Evolutionary conservation across 106 monocot species (phyloP).

Genomic region (Xerophyta viscosa): DNA sequence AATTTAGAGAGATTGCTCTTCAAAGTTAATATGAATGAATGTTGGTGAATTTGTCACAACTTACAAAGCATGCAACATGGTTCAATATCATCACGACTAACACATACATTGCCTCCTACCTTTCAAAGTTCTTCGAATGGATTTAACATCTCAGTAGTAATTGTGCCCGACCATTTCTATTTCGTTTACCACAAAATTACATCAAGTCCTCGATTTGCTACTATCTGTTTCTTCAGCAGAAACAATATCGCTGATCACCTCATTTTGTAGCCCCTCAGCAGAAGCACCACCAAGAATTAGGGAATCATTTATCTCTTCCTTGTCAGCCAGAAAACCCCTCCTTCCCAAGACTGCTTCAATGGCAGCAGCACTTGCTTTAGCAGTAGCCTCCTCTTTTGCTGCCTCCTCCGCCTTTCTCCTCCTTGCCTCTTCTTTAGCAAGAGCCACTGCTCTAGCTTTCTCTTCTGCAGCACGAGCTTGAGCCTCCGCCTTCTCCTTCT

Average conservation of each 20-base stretch:
- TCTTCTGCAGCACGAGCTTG: constrained; percentile 73
- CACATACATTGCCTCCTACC: too few relatives aligned
- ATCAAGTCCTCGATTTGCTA: not conserved
- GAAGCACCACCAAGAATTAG: not conserved
- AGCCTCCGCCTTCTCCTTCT: constrained; percentile 80
- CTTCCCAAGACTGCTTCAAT: constrained; percentile 66
- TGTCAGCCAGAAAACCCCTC: constrained; percentile 12
- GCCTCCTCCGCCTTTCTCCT: constrained; percentile 72
- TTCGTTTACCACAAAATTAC: not conserved
- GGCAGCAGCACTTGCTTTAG: constrained; percentile 67
- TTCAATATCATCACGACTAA: too few relatives aligned
- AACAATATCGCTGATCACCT: not conserved
- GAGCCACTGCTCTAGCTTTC: constrained; percentile 73
- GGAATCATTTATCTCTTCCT: constrained; percentile 6
- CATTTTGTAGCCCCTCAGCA: constrained; percentile 1
- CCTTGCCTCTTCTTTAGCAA: constrained; percentile 70
- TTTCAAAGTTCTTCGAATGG: too few relatives aligned
- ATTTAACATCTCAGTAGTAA: too few relatives aligned
- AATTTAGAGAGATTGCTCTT: too few relatives aligned
- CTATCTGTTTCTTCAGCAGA: constrained; percentile 4
- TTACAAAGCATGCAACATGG: too few relatives aligned
- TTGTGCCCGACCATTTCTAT: too few relatives aligned
- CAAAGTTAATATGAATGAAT: too few relatives aligned
- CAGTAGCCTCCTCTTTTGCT: constrained; percentile 62
- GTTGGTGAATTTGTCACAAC: too few relatives aligned